These are phyloP conservation scores for Rhododendron vialii DNA, from an alignment of 148 eudicot species.

Conservation along the genomic window DNA sequence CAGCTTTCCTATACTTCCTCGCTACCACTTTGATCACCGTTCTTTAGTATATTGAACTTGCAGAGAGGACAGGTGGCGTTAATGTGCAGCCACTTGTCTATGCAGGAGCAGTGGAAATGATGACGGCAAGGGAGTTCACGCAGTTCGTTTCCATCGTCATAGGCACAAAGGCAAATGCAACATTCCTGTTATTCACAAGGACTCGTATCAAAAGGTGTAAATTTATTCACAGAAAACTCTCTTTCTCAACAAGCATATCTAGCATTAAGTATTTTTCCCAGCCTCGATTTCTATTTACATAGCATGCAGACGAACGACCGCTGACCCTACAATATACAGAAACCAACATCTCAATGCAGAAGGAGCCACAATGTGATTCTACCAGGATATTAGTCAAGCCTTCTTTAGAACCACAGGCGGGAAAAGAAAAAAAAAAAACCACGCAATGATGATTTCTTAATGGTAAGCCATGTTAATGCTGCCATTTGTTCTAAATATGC, in stretches of 20 bases:
- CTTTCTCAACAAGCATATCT: neutral
- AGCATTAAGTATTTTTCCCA: neutral
- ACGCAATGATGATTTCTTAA: neutral
- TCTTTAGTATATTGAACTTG: slow-evolving; percentile 80
- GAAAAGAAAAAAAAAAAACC: too few species aligned
- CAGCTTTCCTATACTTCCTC: slow-evolving; percentile 47
- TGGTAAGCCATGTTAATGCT: neutral
- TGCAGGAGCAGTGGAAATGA: slow-evolving; percentile 76
- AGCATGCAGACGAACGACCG: neutral
- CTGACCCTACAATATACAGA: too few species aligned
- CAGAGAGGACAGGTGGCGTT: slow-evolving; percentile 96
- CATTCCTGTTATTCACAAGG: slow-evolving; percentile 53
- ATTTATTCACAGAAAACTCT: neutral
- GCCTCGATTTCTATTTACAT: neutral
- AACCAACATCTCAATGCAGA: too few species aligned
- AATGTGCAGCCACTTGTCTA: slow-evolving; percentile 83
- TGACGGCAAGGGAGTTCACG: slow-evolving; percentile 91
- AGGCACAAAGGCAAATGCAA: slow-evolving; percentile 66
- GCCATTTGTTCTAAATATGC: neutral
- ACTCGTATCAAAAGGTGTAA: neutral
- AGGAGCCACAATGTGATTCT: too few species aligned
- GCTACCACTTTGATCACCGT: slow-evolving; percentile 51
- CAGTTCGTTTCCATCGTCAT: slow-evolving; percentile 75
- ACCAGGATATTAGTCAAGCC: too few species aligned
- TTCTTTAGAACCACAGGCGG: too few species aligned